Conservation (phyloP, 148 eudicot genomes). For the Silene uniflora region DNA sequence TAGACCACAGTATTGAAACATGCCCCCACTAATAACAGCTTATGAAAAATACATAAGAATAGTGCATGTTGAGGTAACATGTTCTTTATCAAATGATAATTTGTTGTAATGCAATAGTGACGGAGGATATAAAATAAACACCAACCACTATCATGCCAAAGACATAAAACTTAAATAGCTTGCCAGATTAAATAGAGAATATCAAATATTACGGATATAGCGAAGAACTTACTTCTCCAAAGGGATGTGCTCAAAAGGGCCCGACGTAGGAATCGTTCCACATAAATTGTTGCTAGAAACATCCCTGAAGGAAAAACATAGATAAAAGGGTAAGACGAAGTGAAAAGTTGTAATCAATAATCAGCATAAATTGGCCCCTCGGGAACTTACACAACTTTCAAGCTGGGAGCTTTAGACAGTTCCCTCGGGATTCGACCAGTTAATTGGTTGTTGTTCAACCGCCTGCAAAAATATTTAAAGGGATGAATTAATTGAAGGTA, state of each 20-base stretch:
- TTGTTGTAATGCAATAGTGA: too few relatives aligned
- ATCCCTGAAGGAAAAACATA: conserved; percentile 41
- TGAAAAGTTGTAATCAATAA: background rate
- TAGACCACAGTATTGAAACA: too few relatives aligned
- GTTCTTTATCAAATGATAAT: too few relatives aligned
- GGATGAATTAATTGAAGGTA: background rate
- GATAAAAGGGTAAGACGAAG: background rate
- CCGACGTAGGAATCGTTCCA: conserved; percentile 83
- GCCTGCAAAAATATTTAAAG: conserved; percentile 40
- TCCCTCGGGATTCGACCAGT: conserved; percentile 76
- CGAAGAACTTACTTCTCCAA: conserved; percentile 66
- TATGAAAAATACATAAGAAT: too few relatives aligned
- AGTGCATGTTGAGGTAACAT: too few relatives aligned
- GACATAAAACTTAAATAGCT: background rate
- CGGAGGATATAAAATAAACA: background rate
- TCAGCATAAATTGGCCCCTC: background rate
- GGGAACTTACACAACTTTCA: conserved; percentile 91
- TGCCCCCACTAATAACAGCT: too few relatives aligned
- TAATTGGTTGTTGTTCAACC: conserved; percentile 71
- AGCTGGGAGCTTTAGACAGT: conserved; percentile 48
- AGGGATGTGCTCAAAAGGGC: conserved; percentile 85
- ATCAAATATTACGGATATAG: background rate
- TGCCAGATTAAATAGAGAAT: background rate
- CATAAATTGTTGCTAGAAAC: conserved; percentile 78
- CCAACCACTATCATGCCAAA: background rate